Conservation (phyloP, 768 basidiomycete species). For the Mycena kentingensis region DNA sequence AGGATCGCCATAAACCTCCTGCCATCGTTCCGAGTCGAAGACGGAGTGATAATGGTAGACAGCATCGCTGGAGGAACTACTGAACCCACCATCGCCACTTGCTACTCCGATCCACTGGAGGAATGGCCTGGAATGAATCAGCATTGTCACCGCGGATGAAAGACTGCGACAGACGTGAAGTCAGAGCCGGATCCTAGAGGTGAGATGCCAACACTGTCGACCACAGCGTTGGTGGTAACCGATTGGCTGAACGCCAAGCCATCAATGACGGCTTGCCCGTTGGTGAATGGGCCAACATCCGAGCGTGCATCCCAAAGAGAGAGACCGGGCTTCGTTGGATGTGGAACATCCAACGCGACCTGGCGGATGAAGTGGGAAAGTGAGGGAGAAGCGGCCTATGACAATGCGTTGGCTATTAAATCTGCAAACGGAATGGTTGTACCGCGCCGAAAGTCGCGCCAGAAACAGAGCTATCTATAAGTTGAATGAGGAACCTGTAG, state of each 20-base stretch:
- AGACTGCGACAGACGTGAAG: slow-evolving; percentile 56
- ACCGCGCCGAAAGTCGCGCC: slow-evolving; percentile 58
- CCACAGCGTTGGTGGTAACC: background rate
- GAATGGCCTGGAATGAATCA: slow-evolving; percentile 27
- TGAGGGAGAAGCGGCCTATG: slow-evolving; percentile 66
- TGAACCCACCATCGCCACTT: slow-evolving; percentile 46
- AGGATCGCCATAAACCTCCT: slow-evolving; percentile 75
- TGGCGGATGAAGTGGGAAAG: slow-evolving; percentile 73
- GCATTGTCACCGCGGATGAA: background rate
- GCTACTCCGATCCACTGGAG: slow-evolving; percentile 37
- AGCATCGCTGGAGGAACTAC: slow-evolving; percentile 50
- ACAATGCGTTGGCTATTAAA: background rate
- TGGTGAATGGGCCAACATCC: slow-evolving; percentile 58
- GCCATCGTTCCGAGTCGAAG: slow-evolving; percentile 74
- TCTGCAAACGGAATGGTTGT: background rate
- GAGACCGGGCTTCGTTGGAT: slow-evolving; percentile 63
- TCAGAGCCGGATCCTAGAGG: slow-evolving; percentile 72
- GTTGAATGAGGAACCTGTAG: background rate
- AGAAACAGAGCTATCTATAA: slow-evolving; percentile 58
- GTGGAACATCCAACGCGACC: slow-evolving; percentile 70
- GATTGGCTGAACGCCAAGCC: slow-evolving; percentile 25
- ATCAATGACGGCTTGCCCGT: slow-evolving; percentile 29
- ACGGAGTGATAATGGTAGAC: slow-evolving; percentile 79
- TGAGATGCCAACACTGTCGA: slow-evolving; percentile 35
- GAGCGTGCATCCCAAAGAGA: slow-evolving; percentile 79